Evolutionary conservation across 176 grass and related monocot genomes (phyloP).

Genomic region (Oryza longistaminata): DNA sequence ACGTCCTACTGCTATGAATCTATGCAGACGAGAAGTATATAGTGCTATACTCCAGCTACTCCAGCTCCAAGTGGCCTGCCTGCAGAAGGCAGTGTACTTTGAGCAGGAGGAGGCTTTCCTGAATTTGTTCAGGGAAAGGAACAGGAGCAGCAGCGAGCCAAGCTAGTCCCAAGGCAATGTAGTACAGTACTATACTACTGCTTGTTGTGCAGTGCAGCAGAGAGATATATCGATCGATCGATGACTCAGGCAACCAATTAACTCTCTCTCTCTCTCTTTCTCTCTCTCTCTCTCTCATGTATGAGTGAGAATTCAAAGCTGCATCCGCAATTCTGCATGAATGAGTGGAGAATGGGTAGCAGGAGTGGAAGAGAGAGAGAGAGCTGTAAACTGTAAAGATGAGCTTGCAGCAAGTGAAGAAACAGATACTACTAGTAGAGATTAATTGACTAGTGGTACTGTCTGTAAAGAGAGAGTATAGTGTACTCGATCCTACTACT

Average conservation of each 20-base stretch:
- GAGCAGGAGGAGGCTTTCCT: conserved; percentile 3
- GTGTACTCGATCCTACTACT: neutral
- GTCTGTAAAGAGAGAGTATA: neutral
- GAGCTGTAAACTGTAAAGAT: neutral
- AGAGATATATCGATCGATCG: neutral
- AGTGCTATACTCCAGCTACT: neutral
- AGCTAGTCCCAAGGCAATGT: conserved; percentile 34
- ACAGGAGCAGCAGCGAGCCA: neutral
- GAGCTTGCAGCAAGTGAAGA: neutral
- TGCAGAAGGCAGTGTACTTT: conserved; percentile 36
- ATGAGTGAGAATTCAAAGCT: conserved; percentile 5
- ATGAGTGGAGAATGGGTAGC: neutral
- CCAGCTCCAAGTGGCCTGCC: conserved; percentile 14
- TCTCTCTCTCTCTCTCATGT: neutral
- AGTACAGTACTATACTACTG: neutral
- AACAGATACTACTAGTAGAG: neutral
- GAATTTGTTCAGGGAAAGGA: conserved; percentile 5
- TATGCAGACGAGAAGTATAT: too few species aligned
- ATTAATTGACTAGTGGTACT: neutral
- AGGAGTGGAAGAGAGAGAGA: neutral
- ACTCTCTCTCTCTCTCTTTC: too few species aligned
- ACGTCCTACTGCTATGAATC: too few species aligned
- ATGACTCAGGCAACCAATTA: neutral
- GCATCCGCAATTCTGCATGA: too few species aligned
- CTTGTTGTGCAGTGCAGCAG: neutral